Evolutionary conservation across 192 early-diverging fungal species (phyloP).

Genomic region (Coemansia sp.): DNA sequence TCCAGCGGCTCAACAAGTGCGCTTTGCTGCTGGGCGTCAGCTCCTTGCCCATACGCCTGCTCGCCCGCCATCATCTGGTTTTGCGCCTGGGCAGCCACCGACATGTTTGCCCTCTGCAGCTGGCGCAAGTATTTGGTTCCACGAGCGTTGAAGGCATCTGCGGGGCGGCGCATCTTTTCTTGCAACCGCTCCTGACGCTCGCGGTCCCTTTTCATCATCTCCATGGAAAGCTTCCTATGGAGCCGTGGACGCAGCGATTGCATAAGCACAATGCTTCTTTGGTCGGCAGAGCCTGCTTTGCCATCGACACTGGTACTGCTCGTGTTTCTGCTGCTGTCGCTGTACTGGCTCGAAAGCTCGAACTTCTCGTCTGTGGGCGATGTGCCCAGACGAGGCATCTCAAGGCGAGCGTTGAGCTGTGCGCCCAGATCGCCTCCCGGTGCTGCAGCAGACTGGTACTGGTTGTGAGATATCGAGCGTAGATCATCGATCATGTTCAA

Average conservation of each 20-base stretch:
- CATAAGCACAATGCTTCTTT: not conserved
- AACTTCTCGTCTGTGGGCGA: slow-evolving; percentile 27
- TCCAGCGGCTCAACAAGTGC: slow-evolving; percentile 10
- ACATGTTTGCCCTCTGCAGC: slow-evolving; percentile 1
- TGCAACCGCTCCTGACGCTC: slow-evolving; percentile 37
- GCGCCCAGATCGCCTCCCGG: not conserved
- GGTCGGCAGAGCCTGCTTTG: not conserved
- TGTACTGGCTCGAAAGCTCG: not conserved
- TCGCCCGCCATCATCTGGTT: not conserved
- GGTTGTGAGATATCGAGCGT: slow-evolving; percentile 32
- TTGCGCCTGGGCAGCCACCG: not conserved
- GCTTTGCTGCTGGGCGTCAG: not conserved
- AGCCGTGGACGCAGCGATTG: slow-evolving; percentile 31
- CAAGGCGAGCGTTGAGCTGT: slow-evolving; percentile 18
- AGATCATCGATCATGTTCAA: slow-evolving; percentile 47
- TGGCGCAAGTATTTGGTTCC: slow-evolving; percentile 1
- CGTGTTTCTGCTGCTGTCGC: not conserved
- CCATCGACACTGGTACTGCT: not conserved
- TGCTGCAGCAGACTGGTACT: slow-evolving; percentile 4
- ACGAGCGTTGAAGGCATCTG: slow-evolving; percentile 18
- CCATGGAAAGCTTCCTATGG: slow-evolving; percentile 48
- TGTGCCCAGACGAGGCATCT: slow-evolving; percentile 30
- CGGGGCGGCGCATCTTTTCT: slow-evolving; percentile 31
- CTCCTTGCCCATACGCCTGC: not conserved
- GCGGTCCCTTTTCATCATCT: slow-evolving; percentile 46